Evolutionary conservation across 805 yeast genomes (phyloP).

Genomic region (Kodamaea kaohsiungensis): DNA sequence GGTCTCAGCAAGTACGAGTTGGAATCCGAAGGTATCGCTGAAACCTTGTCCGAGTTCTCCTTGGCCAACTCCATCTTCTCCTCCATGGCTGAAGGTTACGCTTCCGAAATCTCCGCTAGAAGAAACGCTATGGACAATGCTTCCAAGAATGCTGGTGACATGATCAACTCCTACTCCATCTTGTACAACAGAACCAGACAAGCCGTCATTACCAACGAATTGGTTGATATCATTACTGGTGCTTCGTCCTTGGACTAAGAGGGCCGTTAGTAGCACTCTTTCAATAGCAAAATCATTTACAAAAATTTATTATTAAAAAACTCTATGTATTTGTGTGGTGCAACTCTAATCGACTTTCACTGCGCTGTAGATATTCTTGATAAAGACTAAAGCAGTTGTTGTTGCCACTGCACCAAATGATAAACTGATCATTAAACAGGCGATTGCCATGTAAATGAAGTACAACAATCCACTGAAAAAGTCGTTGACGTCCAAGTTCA

Average conservation of each 20-base stretch:
- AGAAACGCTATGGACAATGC: slow-evolving; percentile 99
- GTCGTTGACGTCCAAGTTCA: slow-evolving; percentile 61
- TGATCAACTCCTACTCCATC: slow-evolving; percentile 94
- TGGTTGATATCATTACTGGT: slow-evolving; percentile 99
- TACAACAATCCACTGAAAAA: slow-evolving; percentile 67
- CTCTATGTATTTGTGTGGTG: background rate
- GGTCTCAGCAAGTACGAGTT: slow-evolving; percentile 81
- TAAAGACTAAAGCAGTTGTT: slow-evolving; percentile 64
- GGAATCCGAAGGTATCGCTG: slow-evolving; percentile 66
- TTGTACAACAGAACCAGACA: slow-evolving; percentile 99
- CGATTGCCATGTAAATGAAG: slow-evolving; percentile 68
- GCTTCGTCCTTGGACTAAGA: slow-evolving; percentile 92
- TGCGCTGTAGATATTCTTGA: slow-evolving; percentile 59
- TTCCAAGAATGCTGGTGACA: slow-evolving; percentile 98
- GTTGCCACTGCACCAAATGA: slow-evolving; percentile 78
- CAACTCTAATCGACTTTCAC: slow-evolving; percentile 51
- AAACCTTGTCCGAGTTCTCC: slow-evolving; percentile 78
- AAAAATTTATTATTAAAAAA: no score
- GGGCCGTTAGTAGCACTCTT: background rate
- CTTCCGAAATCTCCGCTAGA: slow-evolving; percentile 97
- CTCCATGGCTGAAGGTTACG: slow-evolving; percentile 97
- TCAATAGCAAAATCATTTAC: background rate
- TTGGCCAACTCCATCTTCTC: slow-evolving; percentile 86
- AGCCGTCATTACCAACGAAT: slow-evolving; percentile 98
- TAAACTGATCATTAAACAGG: slow-evolving; percentile 61